phyloP scores from a whole-genome alignment of 768 basidiomycete genomes.

The Mycena haematopus region DNA sequence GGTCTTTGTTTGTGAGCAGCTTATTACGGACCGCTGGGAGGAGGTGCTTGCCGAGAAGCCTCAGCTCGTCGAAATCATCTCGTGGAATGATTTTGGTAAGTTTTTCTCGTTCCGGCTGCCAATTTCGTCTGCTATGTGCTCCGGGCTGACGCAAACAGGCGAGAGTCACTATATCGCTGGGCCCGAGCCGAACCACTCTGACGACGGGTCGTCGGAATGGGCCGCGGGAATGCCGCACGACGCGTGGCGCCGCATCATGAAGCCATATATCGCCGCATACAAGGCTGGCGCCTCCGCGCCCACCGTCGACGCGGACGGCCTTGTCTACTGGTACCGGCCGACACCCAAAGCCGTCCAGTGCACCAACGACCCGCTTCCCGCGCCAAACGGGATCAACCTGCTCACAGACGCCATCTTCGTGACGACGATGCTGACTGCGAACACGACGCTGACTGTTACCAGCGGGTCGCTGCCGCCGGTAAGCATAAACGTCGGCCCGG shows the following conservation, averaged over 20 bases:
- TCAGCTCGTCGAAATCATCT: slow-evolving; percentile 36
- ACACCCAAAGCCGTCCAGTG: slow-evolving; percentile 22
- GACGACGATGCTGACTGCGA: slow-evolving; percentile 16
- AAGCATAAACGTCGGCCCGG: slow-evolving; percentile 8
- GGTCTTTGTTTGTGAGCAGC: slow-evolving; percentile 30
- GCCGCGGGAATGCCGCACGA: slow-evolving; percentile 30
- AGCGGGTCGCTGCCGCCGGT: slow-evolving; percentile 15
- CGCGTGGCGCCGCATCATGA: slow-evolving; percentile 30
- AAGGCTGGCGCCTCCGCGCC: slow-evolving; percentile 27
- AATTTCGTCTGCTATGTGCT: no score
- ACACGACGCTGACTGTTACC: slow-evolving; percentile 20
- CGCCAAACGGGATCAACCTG: slow-evolving; percentile 21
- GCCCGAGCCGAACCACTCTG: slow-evolving; percentile 29
- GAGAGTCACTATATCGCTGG: slow-evolving; percentile 47
- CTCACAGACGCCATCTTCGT: slow-evolving; percentile 22
- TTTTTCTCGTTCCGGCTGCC: background rate
- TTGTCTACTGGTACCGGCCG: slow-evolving; percentile 33
- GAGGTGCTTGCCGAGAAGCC: slow-evolving; percentile 29
- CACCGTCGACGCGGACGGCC: slow-evolving; percentile 25
- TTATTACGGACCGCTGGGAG: slow-evolving; percentile 34
- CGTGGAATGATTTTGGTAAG: slow-evolving; percentile 53
- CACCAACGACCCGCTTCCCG: slow-evolving; percentile 22
- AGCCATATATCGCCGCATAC: slow-evolving; percentile 31
- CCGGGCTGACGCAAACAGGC: slow-evolving; percentile 21
- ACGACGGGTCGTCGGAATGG: slow-evolving; percentile 31